phyloP scores from a whole-genome alignment of 305 asterid genomes.

The Fraxinus xanthoxyloides region DNA sequence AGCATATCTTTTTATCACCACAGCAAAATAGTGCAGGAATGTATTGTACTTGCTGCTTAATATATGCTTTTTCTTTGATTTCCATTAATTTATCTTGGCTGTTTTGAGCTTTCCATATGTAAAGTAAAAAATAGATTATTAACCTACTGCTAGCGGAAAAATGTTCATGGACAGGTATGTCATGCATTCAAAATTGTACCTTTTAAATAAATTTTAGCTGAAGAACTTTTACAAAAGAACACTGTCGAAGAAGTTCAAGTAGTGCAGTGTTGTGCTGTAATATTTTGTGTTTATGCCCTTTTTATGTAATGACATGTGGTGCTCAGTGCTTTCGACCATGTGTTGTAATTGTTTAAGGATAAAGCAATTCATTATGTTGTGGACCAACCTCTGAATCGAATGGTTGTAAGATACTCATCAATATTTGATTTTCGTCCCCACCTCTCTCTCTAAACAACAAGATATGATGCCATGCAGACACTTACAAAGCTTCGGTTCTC shows the following conservation, averaged over 20 bases:
- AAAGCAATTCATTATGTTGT: background rate
- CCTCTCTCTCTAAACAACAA: background rate
- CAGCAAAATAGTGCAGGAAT: background rate
- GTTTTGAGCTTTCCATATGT: background rate
- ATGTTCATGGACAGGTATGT: background rate
- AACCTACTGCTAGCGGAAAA: background rate
- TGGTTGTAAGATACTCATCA: background rate
- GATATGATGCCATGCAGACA: constrained; percentile 43
- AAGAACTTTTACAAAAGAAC: background rate
- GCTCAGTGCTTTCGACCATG: background rate
- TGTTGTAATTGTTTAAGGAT: background rate
- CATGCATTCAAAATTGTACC: background rate
- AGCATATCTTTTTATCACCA: background rate
- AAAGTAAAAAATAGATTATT: background rate
- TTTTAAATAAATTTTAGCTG: background rate
- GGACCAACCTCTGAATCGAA: background rate
- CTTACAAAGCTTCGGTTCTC: constrained; percentile 95
- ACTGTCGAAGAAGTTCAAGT: background rate
- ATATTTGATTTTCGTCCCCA: background rate
- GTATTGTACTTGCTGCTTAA: background rate
- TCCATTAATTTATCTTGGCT: background rate
- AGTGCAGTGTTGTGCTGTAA: background rate
- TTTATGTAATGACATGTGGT: background rate
- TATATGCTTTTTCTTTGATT: background rate
- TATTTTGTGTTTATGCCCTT: background rate